Percentiles rank a stretch among this genome's conserved stretches.
Conservation (phyloP, 306 rosid species). For the Senna tora region DNA sequence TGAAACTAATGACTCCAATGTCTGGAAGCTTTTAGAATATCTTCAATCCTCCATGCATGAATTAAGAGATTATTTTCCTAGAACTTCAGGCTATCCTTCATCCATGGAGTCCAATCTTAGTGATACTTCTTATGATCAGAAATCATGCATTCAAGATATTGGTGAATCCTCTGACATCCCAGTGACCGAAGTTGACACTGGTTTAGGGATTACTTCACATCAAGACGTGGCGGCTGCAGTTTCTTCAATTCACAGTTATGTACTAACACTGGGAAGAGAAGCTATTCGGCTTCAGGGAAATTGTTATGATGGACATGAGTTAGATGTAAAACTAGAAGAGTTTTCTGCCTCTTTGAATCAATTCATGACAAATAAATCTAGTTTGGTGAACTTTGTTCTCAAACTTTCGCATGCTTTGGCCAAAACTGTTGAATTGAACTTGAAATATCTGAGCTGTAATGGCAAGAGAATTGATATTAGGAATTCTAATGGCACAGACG, state of each 20-base stretch:
- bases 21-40: conserved; percentile 10
- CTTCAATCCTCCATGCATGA: conserved; percentile 16
- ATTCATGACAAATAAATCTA: conserved; percentile 43
- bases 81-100: conserved; percentile 9
- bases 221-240: conserved; percentile 57
- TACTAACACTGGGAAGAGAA: conserved; percentile 56
- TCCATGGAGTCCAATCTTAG: conserved; percentile 13
- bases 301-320: conserved; percentile 36
- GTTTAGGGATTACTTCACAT: conserved; percentile 26
- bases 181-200: conserved; percentile 22
- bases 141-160: not conserved
- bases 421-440: conserved; percentile 53
- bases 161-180: conserved; percentile 33
- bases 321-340: conserved; percentile 47
- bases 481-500: conserved; percentile 64
- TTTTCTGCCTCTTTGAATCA: conserved; percentile 49
- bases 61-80: conserved; percentile 22
- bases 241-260: conserved; percentile 57
- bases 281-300: conserved; percentile 50
- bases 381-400: conserved; percentile 55
- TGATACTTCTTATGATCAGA: not conserved
- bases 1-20: conserved; percentile 1
- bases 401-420: conserved; percentile 60
- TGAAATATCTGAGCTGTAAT: conserved; percentile 52
- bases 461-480: conserved; percentile 48